Base-by-base conservation (phyloP, 805 yeast genomes). In the Ogataea pignaliae region DNA sequence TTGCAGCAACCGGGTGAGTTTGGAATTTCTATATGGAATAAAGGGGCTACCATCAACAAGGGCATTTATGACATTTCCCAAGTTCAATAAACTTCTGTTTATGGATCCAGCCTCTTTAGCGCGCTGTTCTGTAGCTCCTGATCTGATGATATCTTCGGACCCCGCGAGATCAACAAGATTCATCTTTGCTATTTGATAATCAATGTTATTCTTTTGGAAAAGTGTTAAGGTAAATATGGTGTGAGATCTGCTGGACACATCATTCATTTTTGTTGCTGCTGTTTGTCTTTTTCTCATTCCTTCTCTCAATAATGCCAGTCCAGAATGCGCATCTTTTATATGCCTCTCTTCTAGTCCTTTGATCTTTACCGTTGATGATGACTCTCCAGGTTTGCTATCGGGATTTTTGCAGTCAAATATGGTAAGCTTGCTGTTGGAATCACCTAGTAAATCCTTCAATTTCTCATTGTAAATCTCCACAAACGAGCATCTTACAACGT, bases 81-180 rank as follows among this genome's bases (percentile, higher is more conserved):
- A 71, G 0, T 97, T 83, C 32, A 91, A 67, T 41, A 91, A 69
- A 62, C 95, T 84, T 63, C 88, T 96, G 63, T 91, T 91, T 40
- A 90, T 90, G 15, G 88, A 79, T 0, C 97, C 97, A 0, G 97
- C 96, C 59, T 91, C 99, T 52, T 88, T 81, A 0, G 96, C 97
- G 36, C 96, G 73, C 59, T 80, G 84, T 52, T 85, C 81, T 18
- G 79, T 72, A 0, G 97, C 96, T 3, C 99, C 99, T 0, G 96
- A 86, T 55, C 88, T 71, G 50, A 72, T 77, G 42, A 91, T 83
- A 60, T 90, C 90, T 61, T 91, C 99, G 5, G 96, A 86, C 0
- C 99, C 98, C 0, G 98, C 99, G 51, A 91, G 71, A 67, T 91
- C 98, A 6, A 91, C 98, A 17, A 89, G 68, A 58, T 89, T 88